phyloP scores from a whole-genome alignment of 768 basidiomycete genomes.

The Mycena belliarum region DNA sequence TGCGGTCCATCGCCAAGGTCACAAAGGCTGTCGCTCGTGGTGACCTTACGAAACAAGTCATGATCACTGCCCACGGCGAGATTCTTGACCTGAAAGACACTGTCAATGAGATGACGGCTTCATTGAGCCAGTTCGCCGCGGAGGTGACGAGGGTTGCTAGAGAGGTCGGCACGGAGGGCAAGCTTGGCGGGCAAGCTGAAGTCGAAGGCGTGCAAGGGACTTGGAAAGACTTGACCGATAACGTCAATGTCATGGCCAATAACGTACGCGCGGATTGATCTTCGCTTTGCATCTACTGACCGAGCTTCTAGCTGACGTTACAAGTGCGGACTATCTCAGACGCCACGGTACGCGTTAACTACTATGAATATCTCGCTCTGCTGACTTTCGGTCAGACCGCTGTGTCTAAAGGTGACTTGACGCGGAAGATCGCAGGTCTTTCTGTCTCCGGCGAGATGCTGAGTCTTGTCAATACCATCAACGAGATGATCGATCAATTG shows the following conservation, averaged over 20 bases:
- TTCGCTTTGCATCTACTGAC: neutral
- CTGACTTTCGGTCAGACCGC: conserved; percentile 52
- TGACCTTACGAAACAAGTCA: conserved; percentile 91
- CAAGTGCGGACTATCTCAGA: conserved; percentile 94
- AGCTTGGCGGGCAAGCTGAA: conserved; percentile 90
- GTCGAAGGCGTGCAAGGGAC: conserved; percentile 95
- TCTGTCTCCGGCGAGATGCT: conserved; percentile 95
- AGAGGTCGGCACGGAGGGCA: conserved; percentile 96
- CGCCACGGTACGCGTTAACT: conserved; percentile 65
- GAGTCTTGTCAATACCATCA: conserved; percentile 96
- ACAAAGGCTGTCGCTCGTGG: conserved; percentile 95
- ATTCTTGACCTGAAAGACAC: conserved; percentile 89
- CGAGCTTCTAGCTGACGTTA: conserved; percentile 66
- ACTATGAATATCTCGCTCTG: neutral
- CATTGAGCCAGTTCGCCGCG: conserved; percentile 80
- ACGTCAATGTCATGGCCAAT: conserved; percentile 94
- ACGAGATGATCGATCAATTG: conserved; percentile 71
- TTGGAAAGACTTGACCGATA: conserved; percentile 96
- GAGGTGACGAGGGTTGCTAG: conserved; percentile 84
- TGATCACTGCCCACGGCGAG: conserved; percentile 89
- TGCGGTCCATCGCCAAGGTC: conserved; percentile 82
- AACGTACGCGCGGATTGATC: conserved; percentile 57
- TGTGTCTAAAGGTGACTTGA: conserved; percentile 91
- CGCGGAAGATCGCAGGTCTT: conserved; percentile 90
- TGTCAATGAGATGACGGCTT: conserved; percentile 94